A percentile compares a stretch with the other conserved stretches of the same genome.
phyloP scores from a whole-genome alignment of 192 early-diverging fungal genomes.

The Gonapodya prolifera region DNA sequence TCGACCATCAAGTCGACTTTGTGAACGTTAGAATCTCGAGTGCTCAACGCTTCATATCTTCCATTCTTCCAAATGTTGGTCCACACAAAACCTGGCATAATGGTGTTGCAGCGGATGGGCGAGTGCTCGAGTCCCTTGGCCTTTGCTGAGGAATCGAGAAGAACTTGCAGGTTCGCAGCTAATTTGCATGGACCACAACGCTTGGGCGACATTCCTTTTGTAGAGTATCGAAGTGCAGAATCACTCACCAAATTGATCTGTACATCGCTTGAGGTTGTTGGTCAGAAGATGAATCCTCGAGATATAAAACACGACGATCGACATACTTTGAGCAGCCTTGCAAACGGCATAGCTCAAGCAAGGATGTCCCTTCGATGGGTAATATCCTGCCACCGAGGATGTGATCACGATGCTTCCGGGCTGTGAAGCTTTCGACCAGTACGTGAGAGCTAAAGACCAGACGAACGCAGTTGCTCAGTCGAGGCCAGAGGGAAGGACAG shows the following conservation, averaged over 20 bases:
- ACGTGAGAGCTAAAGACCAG: background rate
- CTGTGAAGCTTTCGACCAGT: background rate
- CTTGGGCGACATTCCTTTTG: too few species aligned
- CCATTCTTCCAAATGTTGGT: background rate
- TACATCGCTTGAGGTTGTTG: too few species aligned
- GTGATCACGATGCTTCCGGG: background rate
- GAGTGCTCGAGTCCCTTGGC: background rate
- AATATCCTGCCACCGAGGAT: background rate
- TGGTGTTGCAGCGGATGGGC: constrained; percentile 1
- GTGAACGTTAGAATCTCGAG: background rate
- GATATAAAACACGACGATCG: too few species aligned
- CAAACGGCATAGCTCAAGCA: constrained; percentile 3
- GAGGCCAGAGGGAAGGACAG: background rate
- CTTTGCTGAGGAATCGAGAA: background rate
- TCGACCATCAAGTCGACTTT: background rate
- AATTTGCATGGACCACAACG: background rate
- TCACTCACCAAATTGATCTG: background rate
- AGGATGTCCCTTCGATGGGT: background rate
- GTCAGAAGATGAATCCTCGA: too few species aligned
- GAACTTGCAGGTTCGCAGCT: background rate
- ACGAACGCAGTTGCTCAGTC: background rate
- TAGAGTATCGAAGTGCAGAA: background rate
- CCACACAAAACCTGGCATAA: constrained; percentile 3
- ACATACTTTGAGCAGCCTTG: background rate
- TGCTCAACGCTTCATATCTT: background rate